Evolutionary conservation across 257 asterid genomes (phyloP), one percentile per base, ranked within the genome.

Genomic region (Eustoma russellianum): DNA sequence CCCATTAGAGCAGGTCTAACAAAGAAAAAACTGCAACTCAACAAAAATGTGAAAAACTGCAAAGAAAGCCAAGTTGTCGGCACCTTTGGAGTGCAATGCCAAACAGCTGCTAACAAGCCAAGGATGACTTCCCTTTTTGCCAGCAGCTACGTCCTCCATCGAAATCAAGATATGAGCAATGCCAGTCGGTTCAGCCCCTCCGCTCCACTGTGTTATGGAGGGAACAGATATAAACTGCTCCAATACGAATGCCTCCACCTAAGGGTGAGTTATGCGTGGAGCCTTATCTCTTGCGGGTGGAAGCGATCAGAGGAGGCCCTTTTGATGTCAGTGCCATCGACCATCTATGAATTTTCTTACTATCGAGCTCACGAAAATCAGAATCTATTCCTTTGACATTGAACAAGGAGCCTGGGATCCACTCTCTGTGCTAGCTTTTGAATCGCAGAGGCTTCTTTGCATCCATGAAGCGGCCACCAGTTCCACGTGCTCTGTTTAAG

Each of bases 81-180:
- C 61, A 30, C 48, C 13, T 24, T 41, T 40, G 55, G 62, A 46
- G 43, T 56, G 49, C 52, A 38, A 52, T 45, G 38, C 55, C 52
- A 61, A 33, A 55, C 49, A 59, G 2, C 43, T 2, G 7, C 43
- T 38, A 33, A 52, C 33, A 13, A 71, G 66, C 77, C 77, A 71
- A 71, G 72, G 72, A 70, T 70, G 72, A 70, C 68, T 66, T 71
- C 72, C 76, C 76, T 7, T 41, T 61, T 65, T 15, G 6, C 11
- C 60, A 70, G 74, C 60, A 63, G 38, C 60, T 57, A 61, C 24
- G 34, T 19, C 19, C 49, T 40, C 45, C 46, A 28, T 17, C 12
- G 48, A 30, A 10, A 17, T 28, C 14, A 30, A 53, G 35, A 24
- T 30, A 45, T 50, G 17, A 40, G 11, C 38, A 34, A n/a, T 61